These are phyloP conservation scores for Nissolia schottii DNA, from an alignment of 306 rosid genomes.

Conservation along the genomic window DNA sequence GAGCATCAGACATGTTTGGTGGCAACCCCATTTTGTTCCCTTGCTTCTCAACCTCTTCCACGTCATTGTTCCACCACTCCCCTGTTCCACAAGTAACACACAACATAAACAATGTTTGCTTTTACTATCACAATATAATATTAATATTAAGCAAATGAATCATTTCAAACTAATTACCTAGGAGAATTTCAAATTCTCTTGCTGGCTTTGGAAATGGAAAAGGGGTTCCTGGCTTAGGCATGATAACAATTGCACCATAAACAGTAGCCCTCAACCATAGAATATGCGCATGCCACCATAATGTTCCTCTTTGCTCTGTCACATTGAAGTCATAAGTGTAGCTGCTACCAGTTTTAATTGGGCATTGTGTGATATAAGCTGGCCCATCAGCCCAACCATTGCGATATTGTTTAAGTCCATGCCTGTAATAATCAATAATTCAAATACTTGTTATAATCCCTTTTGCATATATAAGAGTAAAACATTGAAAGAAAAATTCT, in stretches of 20 bases:
- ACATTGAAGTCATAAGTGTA: constrained; percentile 75
- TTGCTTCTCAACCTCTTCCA: constrained; percentile 63
- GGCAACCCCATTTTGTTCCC: constrained; percentile 69
- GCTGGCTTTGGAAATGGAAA: constrained; percentile 71
- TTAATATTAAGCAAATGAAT: neutral
- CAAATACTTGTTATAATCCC: neutral
- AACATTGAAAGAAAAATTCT: too few species aligned
- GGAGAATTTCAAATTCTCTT: constrained; percentile 51
- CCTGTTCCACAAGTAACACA: constrained; percentile 31
- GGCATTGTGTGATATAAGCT: constrained; percentile 79
- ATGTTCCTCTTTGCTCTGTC: constrained; percentile 76
- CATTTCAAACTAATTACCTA: constrained; percentile 31
- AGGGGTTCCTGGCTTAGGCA: constrained; percentile 67
- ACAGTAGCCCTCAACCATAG: constrained; percentile 85
- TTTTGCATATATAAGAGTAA: neutral
- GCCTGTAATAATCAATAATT: constrained; percentile 39
- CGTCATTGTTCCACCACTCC: constrained; percentile 87
- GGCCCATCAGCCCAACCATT: constrained; percentile 91
- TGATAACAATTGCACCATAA: constrained; percentile 76
- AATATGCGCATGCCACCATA: constrained; percentile 95
- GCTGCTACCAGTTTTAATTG: constrained; percentile 61
- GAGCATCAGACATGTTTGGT: constrained; percentile 87
- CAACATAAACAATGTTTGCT: neutral
- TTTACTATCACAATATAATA: too few species aligned
- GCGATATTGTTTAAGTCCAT: constrained; percentile 71